These are phyloP conservation scores for Picea abies DNA, from an alignment of 83 land plant species.

Conservation along the genomic window DNA sequence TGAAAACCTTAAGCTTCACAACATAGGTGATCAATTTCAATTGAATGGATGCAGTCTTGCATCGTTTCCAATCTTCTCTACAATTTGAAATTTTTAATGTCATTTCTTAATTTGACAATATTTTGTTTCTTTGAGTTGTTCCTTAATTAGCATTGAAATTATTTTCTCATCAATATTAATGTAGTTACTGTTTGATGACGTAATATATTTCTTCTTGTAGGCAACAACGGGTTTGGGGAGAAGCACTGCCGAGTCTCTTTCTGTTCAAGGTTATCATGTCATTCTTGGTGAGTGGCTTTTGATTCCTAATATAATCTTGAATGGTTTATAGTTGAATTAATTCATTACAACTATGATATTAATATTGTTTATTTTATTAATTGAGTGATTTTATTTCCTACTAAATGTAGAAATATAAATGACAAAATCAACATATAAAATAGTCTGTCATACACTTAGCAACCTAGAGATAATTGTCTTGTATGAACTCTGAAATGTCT, in stretches of 20 bases:
- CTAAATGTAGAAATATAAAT: no score
- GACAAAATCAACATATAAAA: no score
- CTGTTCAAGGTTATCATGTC: slow-evolving; percentile 13
- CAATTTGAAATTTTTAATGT: not conserved
- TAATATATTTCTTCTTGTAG: not conserved
- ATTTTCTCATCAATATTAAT: not conserved
- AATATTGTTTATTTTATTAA: not conserved
- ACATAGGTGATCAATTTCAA: no score
- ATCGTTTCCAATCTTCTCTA: not conserved
- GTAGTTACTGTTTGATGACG: not conserved
- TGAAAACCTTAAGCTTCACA: no score
- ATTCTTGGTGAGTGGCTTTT: not conserved
- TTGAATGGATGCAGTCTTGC: no score
- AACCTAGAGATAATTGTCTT: no score
- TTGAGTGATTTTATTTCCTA: not conserved
- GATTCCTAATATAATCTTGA: not conserved
- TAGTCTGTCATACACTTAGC: no score
- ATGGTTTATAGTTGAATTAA: not conserved
- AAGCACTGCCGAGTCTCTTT: slow-evolving; percentile 8
- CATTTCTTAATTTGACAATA: not conserved
- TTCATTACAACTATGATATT: not conserved
- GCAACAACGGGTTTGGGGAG: slow-evolving; percentile 6
- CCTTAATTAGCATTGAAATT: not conserved
- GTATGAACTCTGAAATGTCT: no score
- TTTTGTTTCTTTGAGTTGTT: not conserved